Evolutionary conservation across 345 rosid genomes (phyloP), one percentile per base, ranked within the genome.

Genomic region (Turritis glabra): DNA sequence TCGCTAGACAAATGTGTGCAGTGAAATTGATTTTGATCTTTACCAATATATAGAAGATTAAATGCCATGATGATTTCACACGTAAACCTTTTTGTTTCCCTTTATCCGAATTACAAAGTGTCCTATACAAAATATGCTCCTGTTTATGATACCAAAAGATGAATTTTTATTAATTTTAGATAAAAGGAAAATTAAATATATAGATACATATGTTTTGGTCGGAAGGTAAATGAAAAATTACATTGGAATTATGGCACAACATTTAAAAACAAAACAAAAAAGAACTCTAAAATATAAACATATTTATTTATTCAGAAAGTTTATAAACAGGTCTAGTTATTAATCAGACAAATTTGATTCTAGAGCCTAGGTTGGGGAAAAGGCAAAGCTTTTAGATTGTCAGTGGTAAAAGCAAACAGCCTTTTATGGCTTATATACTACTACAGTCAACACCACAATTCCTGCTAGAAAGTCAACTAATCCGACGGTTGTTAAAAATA

Each of bases 331-430:
- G 17, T 21, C 22, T 68, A 18, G 22, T 18, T 46, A 18, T 46
- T 18, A 19, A 40, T 7, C 11, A 38, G 40, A 68, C 29, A 59
- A 59, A 22, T 27, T 68, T 68, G 75, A 69, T 41, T 32, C 48
- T 54, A 33, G 29, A 51, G 33, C 22, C 61, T 72, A 69, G 72
- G 52, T 46, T 57, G 41, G 59, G 60, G 52, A 48, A 74, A 26
- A 19, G 41, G 12, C 15, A 33, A 57, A 37, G 17, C 32, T 14
- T 55, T 37, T 67, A 27, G 53, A 44, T 32, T 61, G 70, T 27
- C 65, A 43, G 71, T 75, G 15, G 68, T 38, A 66, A 66, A 66
- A 66, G 67, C 69, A 68, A 14, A 41, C 64, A 50, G 69, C 52
- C 30, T 69, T 61, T 53, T 32, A 7, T 62, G 70, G 23, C 46